Conservation (phyloP, 176 grass and related monocot species). For the Aegilops speltoides region DNA sequence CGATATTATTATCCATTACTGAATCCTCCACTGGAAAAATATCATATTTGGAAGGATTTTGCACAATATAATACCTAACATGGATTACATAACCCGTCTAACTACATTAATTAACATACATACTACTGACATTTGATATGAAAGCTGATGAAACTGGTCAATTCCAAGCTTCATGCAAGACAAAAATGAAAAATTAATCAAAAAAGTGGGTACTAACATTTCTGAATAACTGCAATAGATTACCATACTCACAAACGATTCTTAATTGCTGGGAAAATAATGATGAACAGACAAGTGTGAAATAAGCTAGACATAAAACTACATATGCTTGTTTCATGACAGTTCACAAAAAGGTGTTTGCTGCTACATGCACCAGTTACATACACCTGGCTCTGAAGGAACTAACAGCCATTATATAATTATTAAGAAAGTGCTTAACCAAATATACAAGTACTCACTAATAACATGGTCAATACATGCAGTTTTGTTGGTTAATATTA, state of each 20-base stretch:
- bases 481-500: neutral
- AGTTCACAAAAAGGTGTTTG: neutral
- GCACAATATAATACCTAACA: neutral
- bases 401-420: neutral
- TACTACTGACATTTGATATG: neutral
- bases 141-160: neutral
- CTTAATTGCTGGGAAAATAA: neutral
- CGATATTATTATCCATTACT: neutral
- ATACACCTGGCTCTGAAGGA: neutral
- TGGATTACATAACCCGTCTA: neutral
- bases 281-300: neutral
- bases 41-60: neutral
- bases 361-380: neutral
- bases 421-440: neutral
- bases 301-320: neutral
- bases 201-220: neutral
- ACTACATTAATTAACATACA: neutral
- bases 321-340: neutral
- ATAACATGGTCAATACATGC: neutral
- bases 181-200: neutral
- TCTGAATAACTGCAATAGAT: neutral
- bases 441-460: constrained; percentile 2
- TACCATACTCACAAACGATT: neutral
- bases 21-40: neutral
- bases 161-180: neutral